These are phyloP conservation scores for Nitzschia putrida DNA, from an alignment of 108 stramenopile species.

Conservation along the genomic window DNA sequence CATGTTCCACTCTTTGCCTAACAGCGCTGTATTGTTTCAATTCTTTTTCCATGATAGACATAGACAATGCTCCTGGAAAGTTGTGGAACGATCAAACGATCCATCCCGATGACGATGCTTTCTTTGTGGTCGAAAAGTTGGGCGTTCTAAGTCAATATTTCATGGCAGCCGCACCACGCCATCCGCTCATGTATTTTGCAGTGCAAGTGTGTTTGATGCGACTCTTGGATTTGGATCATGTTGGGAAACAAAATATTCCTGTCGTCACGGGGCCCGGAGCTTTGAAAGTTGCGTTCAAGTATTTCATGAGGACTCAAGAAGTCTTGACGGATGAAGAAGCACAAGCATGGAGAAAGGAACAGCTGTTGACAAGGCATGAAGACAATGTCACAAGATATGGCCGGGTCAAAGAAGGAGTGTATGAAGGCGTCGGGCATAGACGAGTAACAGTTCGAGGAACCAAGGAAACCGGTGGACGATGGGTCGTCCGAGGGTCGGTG, in stretches of 20 bases:
- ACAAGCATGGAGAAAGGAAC: background rate
- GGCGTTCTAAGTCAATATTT: slow-evolving; percentile 61
- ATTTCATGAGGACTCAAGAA: slow-evolving; percentile 34
- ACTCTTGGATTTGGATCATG: slow-evolving; percentile 20
- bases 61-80: slow-evolving; percentile 51
- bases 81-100: slow-evolving; percentile 37
- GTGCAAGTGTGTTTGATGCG: slow-evolving; percentile 24
- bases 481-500: slow-evolving; percentile 8
- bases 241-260: slow-evolving; percentile 27
- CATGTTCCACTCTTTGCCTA: background rate
- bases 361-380: background rate
- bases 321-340: background rate
- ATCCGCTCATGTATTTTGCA: slow-evolving; percentile 35
- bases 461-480: slow-evolving; percentile 12
- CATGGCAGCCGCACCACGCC: slow-evolving; percentile 61
- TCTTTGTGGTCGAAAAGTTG: slow-evolving; percentile 55
- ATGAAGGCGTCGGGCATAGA: slow-evolving; percentile 9
- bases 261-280: slow-evolving; percentile 47
- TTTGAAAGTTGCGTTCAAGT: slow-evolving; percentile 14
- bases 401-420: slow-evolving; percentile 12
- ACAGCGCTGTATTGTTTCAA: too few species aligned
- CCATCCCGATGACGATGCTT: slow-evolving; percentile 47
- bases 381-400: slow-evolving; percentile 12
- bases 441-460: slow-evolving; percentile 31
- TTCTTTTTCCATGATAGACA: slow-evolving; percentile 45